Evolutionary conservation across 306 rosid genomes (phyloP).

Genomic region (Benincasa hispida): DNA sequence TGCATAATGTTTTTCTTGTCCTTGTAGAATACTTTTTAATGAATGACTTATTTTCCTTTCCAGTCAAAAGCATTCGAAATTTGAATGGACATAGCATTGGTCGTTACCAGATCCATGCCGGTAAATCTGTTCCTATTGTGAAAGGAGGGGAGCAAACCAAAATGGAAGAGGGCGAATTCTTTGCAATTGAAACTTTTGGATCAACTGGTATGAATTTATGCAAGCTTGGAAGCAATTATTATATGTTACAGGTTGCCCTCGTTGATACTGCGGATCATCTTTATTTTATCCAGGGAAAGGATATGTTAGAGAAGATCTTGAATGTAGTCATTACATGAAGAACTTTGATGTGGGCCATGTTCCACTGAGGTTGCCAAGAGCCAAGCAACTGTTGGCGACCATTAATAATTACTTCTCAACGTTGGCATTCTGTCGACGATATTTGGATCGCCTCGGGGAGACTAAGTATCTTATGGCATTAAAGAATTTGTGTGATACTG

Average conservation of each 20-base stretch:
- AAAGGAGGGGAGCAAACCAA: constrained; percentile 99
- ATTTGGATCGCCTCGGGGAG: constrained; percentile 90
- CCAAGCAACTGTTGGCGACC: constrained; percentile 75
- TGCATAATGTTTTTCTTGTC: not conserved
- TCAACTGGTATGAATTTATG: constrained; percentile 62
- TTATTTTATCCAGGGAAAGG: constrained; percentile 66
- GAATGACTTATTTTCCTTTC: not conserved
- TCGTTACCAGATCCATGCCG: constrained; percentile 94
- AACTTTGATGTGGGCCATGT: constrained; percentile 79
- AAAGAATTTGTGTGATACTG: constrained; percentile 73
- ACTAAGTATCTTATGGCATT: constrained; percentile 91
- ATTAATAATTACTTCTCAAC: constrained; percentile 93
- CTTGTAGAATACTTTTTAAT: not conserved
- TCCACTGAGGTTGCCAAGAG: constrained; percentile 87
- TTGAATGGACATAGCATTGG: constrained; percentile 98
- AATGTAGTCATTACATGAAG: constrained; percentile 99
- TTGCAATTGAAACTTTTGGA: constrained; percentile 87
- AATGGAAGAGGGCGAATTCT: constrained; percentile 99
- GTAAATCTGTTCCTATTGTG: constrained; percentile 87
- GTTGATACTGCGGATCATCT: not conserved
- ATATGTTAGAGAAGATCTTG: constrained; percentile 89
- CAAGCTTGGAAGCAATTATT: not conserved
- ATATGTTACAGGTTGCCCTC: not conserved
- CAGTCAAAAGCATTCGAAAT: constrained; percentile 91
- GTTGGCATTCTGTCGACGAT: constrained; percentile 84